A percentile compares a stretch with the other conserved stretches of the same genome.
Evolutionary conservation across 2,329 filamentous ascomycete species (phyloP).

Genomic region (Pezicula radicicola): DNA sequence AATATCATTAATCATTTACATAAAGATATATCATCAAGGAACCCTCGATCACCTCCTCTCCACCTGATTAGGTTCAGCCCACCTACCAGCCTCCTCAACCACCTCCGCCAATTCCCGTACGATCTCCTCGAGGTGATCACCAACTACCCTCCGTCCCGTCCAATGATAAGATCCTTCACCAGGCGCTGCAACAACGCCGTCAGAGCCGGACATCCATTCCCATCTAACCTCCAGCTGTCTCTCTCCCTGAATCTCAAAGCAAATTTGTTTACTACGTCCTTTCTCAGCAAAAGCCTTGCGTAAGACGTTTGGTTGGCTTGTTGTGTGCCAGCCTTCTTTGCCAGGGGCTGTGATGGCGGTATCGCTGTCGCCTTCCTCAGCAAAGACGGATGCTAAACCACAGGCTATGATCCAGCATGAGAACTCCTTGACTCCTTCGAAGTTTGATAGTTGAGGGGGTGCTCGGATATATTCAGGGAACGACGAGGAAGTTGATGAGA

Average conservation of each 20-base stretch:
- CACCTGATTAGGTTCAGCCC: neutral
- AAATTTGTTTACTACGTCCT: neutral
- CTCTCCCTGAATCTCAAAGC: neutral
- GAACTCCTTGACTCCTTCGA: slow-evolving; percentile 20
- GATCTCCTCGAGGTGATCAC: slow-evolving; percentile 12
- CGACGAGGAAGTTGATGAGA: slow-evolving; percentile 13
- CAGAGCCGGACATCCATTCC: slow-evolving; percentile 3
- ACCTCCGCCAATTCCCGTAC: slow-evolving; percentile 18
- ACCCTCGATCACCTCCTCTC: neutral
- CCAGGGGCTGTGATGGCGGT: neutral
- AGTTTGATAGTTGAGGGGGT: slow-evolving; percentile 6
- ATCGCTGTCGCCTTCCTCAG: neutral
- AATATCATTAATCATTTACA: too few relatives aligned
- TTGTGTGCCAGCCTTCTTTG: slow-evolving; percentile 11
- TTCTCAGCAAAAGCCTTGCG: slow-evolving; percentile 1
- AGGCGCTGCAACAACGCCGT: neutral
- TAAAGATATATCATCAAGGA: too few relatives aligned
- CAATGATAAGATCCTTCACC: slow-evolving; percentile 22
- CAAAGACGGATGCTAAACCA: slow-evolving; percentile 14
- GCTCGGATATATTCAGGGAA: slow-evolving; percentile 13
- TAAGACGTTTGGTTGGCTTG: slow-evolving; percentile 13
- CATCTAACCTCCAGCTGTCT: neutral
- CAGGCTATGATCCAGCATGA: slow-evolving; percentile 20
- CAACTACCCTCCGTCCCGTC: slow-evolving; percentile 7
- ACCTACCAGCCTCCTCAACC: slow-evolving; percentile 18